These are phyloP conservation scores for Tetrapisispora fleetii DNA, from an alignment of 805 yeast genomes.

Conservation along the genomic window DNA sequence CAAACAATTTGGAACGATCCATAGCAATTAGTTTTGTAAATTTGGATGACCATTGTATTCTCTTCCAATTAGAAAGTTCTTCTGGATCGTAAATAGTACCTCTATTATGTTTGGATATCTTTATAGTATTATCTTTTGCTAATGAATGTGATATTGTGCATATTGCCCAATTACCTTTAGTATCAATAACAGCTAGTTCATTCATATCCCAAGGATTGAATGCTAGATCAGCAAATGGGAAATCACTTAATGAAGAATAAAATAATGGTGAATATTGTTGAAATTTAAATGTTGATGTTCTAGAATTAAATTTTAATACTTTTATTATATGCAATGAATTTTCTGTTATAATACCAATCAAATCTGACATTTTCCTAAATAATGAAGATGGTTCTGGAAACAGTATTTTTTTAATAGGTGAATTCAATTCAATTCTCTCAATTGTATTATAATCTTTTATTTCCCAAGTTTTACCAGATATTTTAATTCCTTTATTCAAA, in stretches of 20 bases:
- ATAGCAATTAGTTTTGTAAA: constrained; percentile 26
- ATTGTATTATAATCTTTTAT: background rate
- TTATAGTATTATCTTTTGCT: constrained; percentile 1
- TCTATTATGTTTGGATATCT: constrained; percentile 5
- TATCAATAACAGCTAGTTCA: constrained; percentile 38
- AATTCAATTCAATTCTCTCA: constrained; percentile 21
- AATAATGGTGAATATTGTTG: constrained; percentile 15
- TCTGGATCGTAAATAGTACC: constrained; percentile 34
- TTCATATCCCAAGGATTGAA: constrained; percentile 35
- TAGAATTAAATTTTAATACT: constrained; percentile 14
- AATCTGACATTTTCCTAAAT: constrained; percentile 19
- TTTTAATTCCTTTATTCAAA: background rate
- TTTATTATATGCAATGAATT: constrained; percentile 28
- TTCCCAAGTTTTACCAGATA: background rate
- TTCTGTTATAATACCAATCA: constrained; percentile 33
- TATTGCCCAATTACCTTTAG: constrained; percentile 42
- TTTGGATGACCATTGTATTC: constrained; percentile 37
- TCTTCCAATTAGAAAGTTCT: constrained; percentile 49
- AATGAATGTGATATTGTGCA: constrained; percentile 24
- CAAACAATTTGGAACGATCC: constrained; percentile 36
- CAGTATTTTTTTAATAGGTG: constrained; percentile 35
- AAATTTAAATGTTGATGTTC: constrained; percentile 4
- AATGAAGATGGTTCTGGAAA: constrained; percentile 21
- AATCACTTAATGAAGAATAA: constrained; percentile 21
- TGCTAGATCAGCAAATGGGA: constrained; percentile 36